Conservation (phyloP, 2,329 filamentous ascomycete genomes). For the Rutstroemia sydowiana region DNA sequence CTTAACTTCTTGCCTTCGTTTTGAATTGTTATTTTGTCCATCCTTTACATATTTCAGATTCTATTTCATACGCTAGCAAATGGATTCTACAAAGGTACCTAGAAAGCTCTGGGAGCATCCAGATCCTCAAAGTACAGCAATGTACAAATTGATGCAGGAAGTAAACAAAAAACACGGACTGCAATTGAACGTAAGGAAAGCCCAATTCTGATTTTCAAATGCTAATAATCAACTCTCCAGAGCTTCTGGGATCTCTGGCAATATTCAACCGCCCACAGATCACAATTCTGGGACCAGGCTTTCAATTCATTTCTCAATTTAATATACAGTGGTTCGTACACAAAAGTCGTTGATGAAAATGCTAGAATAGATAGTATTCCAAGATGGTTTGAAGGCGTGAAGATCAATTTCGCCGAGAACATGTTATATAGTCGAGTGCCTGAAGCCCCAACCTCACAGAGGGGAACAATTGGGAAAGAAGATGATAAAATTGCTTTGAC, state of each 20-base stretch:
- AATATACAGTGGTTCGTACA: conserved; percentile 55
- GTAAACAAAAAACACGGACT: conserved; percentile 52
- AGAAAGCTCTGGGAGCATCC: conserved; percentile 43
- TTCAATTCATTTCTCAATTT: conserved; percentile 53
- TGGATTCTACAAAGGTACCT: conserved; percentile 32
- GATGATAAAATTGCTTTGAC: conserved; percentile 64
- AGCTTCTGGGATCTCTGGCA: conserved; percentile 63
- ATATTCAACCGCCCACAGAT: conserved; percentile 57
- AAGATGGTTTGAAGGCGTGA: conserved; percentile 68
- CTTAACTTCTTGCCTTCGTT: too few species aligned
- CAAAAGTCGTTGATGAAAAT: conserved; percentile 58
- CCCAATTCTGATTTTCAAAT: too few species aligned
- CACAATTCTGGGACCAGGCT: conserved; percentile 58
- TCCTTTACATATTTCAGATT: too few species aligned
- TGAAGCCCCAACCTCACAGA: conserved; percentile 36
- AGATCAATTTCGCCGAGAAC: conserved; percentile 75
- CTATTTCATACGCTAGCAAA: neutral
- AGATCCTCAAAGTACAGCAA: neutral
- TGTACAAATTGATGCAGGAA: conserved; percentile 43
- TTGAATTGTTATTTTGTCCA: too few species aligned
- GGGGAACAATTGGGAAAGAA: conserved; percentile 56
- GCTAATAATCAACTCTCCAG: conserved; percentile 31
- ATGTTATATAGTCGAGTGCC: conserved; percentile 53
- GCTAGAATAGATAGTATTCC: conserved; percentile 65
- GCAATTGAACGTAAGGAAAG: conserved; percentile 54